Base-by-base conservation (phyloP, 768 basidiomycete species). In the Ramaria rubella region DNA sequence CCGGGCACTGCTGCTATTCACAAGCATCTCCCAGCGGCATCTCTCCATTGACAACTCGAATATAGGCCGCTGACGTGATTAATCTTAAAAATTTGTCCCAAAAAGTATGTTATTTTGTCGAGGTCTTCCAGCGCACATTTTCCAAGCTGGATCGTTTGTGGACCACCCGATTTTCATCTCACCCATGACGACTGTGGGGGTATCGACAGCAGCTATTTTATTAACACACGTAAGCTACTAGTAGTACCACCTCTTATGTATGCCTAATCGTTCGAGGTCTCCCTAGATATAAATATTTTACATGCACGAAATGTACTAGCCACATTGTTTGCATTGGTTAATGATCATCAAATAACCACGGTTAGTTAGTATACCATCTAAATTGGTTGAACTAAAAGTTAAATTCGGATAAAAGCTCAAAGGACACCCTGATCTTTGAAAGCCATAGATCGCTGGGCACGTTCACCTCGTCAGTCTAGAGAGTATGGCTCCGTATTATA, bases 311-410 rank as follows among this genome's bases (percentile, higher is more conserved):
- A 67, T 46, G 69, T 65, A 11, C 59, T 65, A 12, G 67, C 69
- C 3, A 71, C 67, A 1, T 55, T 70, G 11, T 61, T 66, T 19
- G 64, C 65, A 45, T 60, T 72, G 1, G 60, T 70, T 15, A 69
- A 69, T 26, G 69, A 72, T 54, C 50, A 61, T 17, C 67, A 70
- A 34, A 70, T 72, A 60, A 72, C 68, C n/a, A n/a, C n/a, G 0
- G 67, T 67, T n/a, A 21, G 64, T 44, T 19, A 19, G 3, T 38
- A 11, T 38, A n/a, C n/a, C 36, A 11, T n/a, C n/a, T 38, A 38
- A n/a, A 38, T n/a, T 15, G 15, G 38, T 8, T 42, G n/a, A 38
- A 38, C 36, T n/a, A 38, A 38, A 38, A 38, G 12, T 27, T 2
- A 59, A 29, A n/a, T 40, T 30, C 27, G n/a, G n/a, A n/a, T n/a